Conservation (phyloP, 169 alveolate genomes). For the Plasmodium sp. region DNA sequence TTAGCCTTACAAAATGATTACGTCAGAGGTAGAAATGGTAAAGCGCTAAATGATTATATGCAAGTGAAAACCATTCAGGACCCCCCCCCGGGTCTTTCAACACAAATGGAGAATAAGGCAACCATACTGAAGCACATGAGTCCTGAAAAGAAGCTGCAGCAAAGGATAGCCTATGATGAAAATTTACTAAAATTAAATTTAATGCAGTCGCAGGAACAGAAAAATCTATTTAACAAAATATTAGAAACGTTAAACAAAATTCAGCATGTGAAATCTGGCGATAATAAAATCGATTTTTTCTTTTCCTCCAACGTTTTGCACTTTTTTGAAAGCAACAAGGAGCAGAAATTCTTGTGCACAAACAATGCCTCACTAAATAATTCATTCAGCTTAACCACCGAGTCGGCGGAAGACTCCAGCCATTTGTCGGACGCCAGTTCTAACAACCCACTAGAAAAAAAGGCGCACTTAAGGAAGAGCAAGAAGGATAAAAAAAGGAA, state of each 20-base stretch:
- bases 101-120: constrained; percentile 15
- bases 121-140: constrained; percentile 3
- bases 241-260: constrained; percentile 39
- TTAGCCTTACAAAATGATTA: constrained; percentile 63
- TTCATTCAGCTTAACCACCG: not conserved
- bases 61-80: constrained; percentile 12
- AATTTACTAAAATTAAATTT: constrained; percentile 47
- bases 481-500: not conserved
- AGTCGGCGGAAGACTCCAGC: not conserved
- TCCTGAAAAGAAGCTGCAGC: not conserved
- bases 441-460: not conserved
- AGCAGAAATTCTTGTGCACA: not conserved
- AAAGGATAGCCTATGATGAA: constrained; percentile 12
- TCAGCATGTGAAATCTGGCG: constrained; percentile 20
- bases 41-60: not conserved
- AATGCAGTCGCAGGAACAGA: constrained; percentile 67
- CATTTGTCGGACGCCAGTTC: not conserved
- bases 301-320: constrained; percentile 50
- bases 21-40: not conserved
- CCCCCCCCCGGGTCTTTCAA: not conserved
- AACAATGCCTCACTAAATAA: not conserved
- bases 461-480: not conserved
- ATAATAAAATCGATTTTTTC: constrained; percentile 26
- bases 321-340: constrained; percentile 3
- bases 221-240: constrained; percentile 63